These are phyloP conservation scores for Hsuehochloa calcarea DNA, from an alignment of 176 grass and related monocot species.

Conservation along the genomic window DNA sequence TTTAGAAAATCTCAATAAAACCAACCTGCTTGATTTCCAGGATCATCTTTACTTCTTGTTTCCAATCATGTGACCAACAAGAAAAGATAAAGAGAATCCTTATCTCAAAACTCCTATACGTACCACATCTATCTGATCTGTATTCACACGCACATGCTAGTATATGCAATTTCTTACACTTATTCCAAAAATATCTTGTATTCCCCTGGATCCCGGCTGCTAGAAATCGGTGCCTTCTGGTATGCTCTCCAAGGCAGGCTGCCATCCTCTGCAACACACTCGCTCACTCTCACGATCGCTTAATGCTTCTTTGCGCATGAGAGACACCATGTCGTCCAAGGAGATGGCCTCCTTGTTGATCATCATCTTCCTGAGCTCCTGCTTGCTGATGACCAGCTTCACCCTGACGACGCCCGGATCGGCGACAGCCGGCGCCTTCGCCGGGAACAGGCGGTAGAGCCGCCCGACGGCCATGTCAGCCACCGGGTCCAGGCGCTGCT, in stretches of 20 bases:
- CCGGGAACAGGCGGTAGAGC: slow-evolving; percentile 17
- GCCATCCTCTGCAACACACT: slow-evolving; percentile 43
- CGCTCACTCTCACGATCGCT: not conserved
- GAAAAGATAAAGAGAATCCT: slow-evolving; percentile 46
- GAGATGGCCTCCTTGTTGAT: slow-evolving; percentile 43
- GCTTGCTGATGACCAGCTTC: slow-evolving; percentile 73
- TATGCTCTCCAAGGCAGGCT: slow-evolving; percentile 68
- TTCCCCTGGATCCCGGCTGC: not conserved
- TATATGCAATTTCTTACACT: not conserved
- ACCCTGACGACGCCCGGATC: slow-evolving; percentile 37
- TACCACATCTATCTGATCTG: not conserved
- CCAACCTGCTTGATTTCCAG: slow-evolving; percentile 15
- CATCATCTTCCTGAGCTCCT: slow-evolving; percentile 69
- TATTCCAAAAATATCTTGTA: not conserved
- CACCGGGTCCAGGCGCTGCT: not conserved
- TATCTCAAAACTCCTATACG: slow-evolving; percentile 30
- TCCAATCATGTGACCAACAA: slow-evolving; percentile 15
- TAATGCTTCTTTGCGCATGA: slow-evolving; percentile 38
- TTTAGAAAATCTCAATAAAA: too few species aligned
- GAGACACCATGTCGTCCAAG: slow-evolving; percentile 38
- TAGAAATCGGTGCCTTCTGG: slow-evolving; percentile 53
- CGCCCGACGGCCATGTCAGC: slow-evolving; percentile 19
- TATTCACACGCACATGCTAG: not conserved
- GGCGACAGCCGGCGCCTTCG: not conserved
- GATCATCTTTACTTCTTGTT: slow-evolving; percentile 45